Percentiles rank a stretch among this genome's conserved stretches.
Conservation (phyloP, 768 basidiomycete species). For the Phylloporus scabripes region DNA sequence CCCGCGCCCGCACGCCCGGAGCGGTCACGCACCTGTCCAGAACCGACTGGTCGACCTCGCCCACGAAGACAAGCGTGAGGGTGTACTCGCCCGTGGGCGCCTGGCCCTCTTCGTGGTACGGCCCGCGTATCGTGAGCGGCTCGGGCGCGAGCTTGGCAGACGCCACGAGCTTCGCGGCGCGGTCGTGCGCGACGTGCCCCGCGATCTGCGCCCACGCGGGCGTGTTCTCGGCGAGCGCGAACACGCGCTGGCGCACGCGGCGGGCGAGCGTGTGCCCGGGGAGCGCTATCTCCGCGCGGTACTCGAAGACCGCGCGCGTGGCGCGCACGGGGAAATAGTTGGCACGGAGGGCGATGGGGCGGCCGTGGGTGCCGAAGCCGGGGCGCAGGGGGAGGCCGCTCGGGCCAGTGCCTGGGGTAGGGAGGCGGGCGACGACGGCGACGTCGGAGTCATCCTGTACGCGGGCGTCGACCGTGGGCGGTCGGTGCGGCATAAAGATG, state of each 20-base stretch:
- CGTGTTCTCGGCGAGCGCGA: slow-evolving; percentile 40
- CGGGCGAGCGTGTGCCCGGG: slow-evolving; percentile 22
- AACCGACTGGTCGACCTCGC: slow-evolving; percentile 31
- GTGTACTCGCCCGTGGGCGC: slow-evolving; percentile 33
- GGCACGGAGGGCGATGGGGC: slow-evolving; percentile 37
- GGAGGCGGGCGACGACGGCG: slow-evolving; percentile 30
- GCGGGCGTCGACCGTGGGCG: slow-evolving; percentile 51
- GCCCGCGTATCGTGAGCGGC: slow-evolving; percentile 35
- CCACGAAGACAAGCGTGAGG: slow-evolving; percentile 36
- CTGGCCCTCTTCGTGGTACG: slow-evolving; percentile 37
- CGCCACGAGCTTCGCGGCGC: slow-evolving; percentile 38
- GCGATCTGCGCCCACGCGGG: slow-evolving; percentile 37
- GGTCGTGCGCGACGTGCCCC: slow-evolving; percentile 42
- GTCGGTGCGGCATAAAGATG: slow-evolving; percentile 31
- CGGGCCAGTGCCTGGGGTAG: not conserved
- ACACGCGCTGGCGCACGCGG: slow-evolving; percentile 39
- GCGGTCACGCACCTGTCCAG: slow-evolving; percentile 20
- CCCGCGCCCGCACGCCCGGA: slow-evolving; percentile 9
- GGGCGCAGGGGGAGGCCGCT: slow-evolving; percentile 40
- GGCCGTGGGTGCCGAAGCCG: slow-evolving; percentile 39
- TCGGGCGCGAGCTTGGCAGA: slow-evolving; percentile 32
- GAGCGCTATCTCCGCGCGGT: slow-evolving; percentile 31
- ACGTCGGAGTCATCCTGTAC: slow-evolving; percentile 36
- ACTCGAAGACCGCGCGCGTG: slow-evolving; percentile 37
- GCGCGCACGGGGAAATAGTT: slow-evolving; percentile 46